Base-by-base conservation (phyloP, 2,329 filamentous ascomycete species). In the Fonsecaea multimorphosa region DNA sequence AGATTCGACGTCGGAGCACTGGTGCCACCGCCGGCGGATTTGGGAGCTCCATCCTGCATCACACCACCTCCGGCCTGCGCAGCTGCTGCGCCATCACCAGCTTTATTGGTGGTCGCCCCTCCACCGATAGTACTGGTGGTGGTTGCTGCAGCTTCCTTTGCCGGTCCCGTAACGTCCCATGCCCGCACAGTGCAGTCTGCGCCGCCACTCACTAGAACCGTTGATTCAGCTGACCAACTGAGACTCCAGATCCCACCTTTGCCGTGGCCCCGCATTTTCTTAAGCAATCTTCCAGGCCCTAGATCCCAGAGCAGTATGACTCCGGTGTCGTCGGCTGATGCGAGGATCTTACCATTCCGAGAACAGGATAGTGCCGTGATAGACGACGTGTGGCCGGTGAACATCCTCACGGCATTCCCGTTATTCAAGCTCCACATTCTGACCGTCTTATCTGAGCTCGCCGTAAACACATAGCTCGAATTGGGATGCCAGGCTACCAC, bases 381-480 rank as follows among this genome's bases (percentile, higher is more conserved):
- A 74, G 92, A 92, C 57, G 95, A 92, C 0, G 88, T 90, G 75
- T 99, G 95, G 0, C 95, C 95, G 0, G 91, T 93, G 75, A 98
- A 97, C 73, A 98, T 87, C 29, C 95, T 90, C 4, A 97, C 91
- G 38, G 93, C 92, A 68, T 89, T 89, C 31, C 95, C 95, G 8
- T 90, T 94, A 11, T 88, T 86, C n/a, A 97, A 87, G 9, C 93
- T 89, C 95, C 95, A 99, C 94, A 99, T 98, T 32, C 95, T 89
- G 36, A 98, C 91, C 0, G 93, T 95, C 77, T 94, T 94, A 78
- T 99, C 93, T 71, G 91, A 91, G 12, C 92, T 96, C 2, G 91
- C 93, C 0, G 95, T 97, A 78, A 99, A 97, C 52, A 97, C 83
- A 73, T 98, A 99, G 5, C 91, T 87, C 19, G 92, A 92, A 75